Conservation (phyloP, 2,329 filamentous ascomycete genomes). For the Cladosporium sp. region DNA sequence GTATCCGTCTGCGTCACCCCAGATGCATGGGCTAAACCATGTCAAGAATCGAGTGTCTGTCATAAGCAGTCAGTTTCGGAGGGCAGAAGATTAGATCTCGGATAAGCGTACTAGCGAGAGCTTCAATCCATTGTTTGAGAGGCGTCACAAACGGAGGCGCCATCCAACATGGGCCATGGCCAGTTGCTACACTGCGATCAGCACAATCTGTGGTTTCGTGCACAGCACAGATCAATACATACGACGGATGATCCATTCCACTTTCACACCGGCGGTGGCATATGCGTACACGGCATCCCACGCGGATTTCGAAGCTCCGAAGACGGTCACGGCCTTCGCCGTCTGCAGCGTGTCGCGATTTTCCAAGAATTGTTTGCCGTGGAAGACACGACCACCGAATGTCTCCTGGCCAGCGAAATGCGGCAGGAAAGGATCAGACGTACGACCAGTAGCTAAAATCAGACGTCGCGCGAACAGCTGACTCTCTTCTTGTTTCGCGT, state of each 20-base stretch:
- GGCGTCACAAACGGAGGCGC: constrained; percentile 7
- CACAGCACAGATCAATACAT: not conserved
- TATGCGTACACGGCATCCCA: constrained; percentile 61
- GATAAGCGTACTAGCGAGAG: constrained; percentile 1
- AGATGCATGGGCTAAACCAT: constrained; percentile 72
- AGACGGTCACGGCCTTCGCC: constrained; percentile 46
- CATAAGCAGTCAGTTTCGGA: not conserved
- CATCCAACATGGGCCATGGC: constrained; percentile 12
- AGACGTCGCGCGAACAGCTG: constrained; percentile 42
- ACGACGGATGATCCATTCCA: constrained; percentile 9
- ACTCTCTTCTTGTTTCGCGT: not conserved
- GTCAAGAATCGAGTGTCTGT: constrained; percentile 42
- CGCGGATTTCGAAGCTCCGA: constrained; percentile 60
- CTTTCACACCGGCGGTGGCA: constrained; percentile 45
- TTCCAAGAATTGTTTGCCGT: constrained; percentile 51
- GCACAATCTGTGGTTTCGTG: not conserved
- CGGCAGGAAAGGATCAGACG: constrained; percentile 55
- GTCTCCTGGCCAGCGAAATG: constrained; percentile 44
- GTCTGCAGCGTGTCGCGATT: constrained; percentile 33
- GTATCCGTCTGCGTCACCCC: constrained; percentile 62
- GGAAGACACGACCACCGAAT: constrained; percentile 54
- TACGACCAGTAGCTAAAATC: constrained; percentile 59
- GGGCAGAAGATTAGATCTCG: not conserved
- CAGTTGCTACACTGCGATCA: not conserved
- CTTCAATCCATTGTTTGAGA: constrained; percentile 11